Percentiles rank a stretch among this genome's conserved stretches.
Evolutionary conservation across 1,139 yeast genomes (phyloP).

Genomic region (Candida sp.): DNA sequence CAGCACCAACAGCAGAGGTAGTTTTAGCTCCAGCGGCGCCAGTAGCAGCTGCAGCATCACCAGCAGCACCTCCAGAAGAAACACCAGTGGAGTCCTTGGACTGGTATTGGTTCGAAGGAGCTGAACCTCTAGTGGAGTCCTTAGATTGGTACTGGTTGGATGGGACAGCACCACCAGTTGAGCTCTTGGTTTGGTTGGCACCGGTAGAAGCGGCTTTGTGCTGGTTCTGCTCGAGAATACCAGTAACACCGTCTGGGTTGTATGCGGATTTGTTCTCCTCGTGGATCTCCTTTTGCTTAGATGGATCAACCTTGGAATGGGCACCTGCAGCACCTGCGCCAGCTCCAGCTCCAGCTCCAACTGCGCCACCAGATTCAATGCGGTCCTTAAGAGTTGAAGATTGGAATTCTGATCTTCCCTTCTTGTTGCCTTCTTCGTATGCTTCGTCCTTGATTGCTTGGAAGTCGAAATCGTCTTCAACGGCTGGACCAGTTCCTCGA

Average conservation of each 20-base stretch:
- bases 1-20: not conserved
- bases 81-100: not conserved
- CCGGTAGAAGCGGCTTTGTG: not conserved
- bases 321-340: slow-evolving; percentile 5
- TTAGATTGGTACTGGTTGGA: slow-evolving; percentile 10
- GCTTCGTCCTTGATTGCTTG: slow-evolving; percentile 16
- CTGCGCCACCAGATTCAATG: not conserved
- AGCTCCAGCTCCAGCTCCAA: slow-evolving; percentile 7
- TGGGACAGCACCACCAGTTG: too few relatives aligned
- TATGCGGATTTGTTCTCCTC: slow-evolving; percentile 33
- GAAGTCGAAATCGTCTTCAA: slow-evolving; percentile 12
- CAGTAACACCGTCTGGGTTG: slow-evolving; percentile 28
- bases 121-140: not conserved
- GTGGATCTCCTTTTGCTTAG: slow-evolving; percentile 30
- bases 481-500: slow-evolving; percentile 13
- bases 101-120: not conserved
- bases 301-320: slow-evolving; percentile 5
- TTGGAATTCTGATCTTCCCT: slow-evolving; percentile 11
- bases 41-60: slow-evolving; percentile 7
- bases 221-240: slow-evolving; percentile 16
- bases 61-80: slow-evolving; percentile 6
- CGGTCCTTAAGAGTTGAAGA: slow-evolving; percentile 3
- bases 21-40: not conserved
- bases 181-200: not conserved
- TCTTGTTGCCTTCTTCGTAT: slow-evolving; percentile 16